Percentiles rank a stretch among this genome's conserved stretches.
These are phyloP conservation scores for Pseudogymnoascus sp. DNA, from an alignment of 2,329 filamentous ascomycete genomes.

Conservation along the genomic window DNA sequence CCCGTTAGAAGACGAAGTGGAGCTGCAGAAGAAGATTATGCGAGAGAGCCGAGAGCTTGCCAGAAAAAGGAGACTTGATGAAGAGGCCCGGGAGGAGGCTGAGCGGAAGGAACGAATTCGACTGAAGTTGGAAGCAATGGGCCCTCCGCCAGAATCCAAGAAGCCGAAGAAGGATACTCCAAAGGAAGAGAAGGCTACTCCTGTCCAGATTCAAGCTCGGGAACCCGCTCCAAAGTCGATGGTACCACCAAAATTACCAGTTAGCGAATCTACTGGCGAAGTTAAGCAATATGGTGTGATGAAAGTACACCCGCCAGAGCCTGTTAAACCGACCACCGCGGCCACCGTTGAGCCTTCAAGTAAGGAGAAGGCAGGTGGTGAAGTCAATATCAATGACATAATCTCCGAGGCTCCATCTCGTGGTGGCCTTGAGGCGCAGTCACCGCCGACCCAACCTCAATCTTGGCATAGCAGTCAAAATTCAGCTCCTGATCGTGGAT, in stretches of 20 bases:
- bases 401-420: background rate
- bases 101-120: constrained; percentile 63
- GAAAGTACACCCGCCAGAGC: constrained; percentile 37
- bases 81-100: constrained; percentile 67
- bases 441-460: constrained; percentile 16
- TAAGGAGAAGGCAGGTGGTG: background rate
- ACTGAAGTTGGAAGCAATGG: constrained; percentile 64
- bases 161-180: constrained; percentile 46
- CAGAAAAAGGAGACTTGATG: constrained; percentile 58
- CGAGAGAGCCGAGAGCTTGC: constrained; percentile 62
- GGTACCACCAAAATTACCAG: constrained; percentile 12
- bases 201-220: constrained; percentile 28
- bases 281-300: constrained; percentile 39
- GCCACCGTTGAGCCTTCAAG: background rate
- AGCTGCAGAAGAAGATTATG: constrained; percentile 65
- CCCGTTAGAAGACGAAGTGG: constrained; percentile 47
- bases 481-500: constrained; percentile 36
- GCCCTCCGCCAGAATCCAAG: constrained; percentile 55
- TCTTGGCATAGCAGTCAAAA: constrained; percentile 27
- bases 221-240: constrained; percentile 16
- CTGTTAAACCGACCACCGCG: constrained; percentile 20
- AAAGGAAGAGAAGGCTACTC: constrained; percentile 38
- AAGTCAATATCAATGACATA: background rate
- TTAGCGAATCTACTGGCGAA: constrained; percentile 29
- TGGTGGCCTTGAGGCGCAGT: background rate